Percentiles rank a stretch among this genome's conserved stretches.
Evolutionary conservation across 164 flowering plant species (phyloP).

Genomic region (Tetrastigma voinierianum): DNA sequence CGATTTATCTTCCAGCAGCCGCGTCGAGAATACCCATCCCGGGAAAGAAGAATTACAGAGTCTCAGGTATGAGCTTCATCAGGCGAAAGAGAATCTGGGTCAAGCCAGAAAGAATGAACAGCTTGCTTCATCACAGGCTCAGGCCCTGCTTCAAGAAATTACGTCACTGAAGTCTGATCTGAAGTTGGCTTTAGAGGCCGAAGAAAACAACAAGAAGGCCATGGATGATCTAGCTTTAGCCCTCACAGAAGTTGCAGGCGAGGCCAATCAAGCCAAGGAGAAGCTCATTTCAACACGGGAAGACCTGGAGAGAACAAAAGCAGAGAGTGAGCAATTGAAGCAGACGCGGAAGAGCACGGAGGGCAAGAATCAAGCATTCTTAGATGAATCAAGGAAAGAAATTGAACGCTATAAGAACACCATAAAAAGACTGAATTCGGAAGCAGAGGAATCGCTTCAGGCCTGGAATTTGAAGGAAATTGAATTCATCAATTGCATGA

Average conservation of each 20-base stretch:
- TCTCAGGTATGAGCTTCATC: slow-evolving; percentile 43
- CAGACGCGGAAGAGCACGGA: slow-evolving; percentile 26
- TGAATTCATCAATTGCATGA: slow-evolving; percentile 68
- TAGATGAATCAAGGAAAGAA: slow-evolving; percentile 57
- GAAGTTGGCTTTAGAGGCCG: slow-evolving; percentile 60
- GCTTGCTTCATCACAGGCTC: slow-evolving; percentile 22
- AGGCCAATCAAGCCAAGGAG: slow-evolving; percentile 50
- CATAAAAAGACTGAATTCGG: slow-evolving; percentile 55
- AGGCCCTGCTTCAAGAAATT: slow-evolving; percentile 32
- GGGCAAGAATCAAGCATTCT: slow-evolving; percentile 31
- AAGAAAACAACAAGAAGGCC: slow-evolving; percentile 68
- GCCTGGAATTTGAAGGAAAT: slow-evolving; percentile 78
- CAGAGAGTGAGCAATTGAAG: slow-evolving; percentile 41
- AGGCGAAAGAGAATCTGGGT: slow-evolving; percentile 22
- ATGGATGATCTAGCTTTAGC: slow-evolving; percentile 83
- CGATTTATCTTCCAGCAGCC: slow-evolving; percentile 10
- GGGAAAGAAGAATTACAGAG: slow-evolving; percentile 20
- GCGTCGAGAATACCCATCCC: slow-evolving; percentile 11
- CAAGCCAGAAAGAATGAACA: slow-evolving; percentile 31
- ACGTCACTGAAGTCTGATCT: slow-evolving; percentile 44
- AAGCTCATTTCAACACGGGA: slow-evolving; percentile 31
- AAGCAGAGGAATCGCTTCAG: slow-evolving; percentile 66
- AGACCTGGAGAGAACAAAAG: slow-evolving; percentile 36
- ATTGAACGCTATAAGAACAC: slow-evolving; percentile 41
- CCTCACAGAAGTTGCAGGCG: slow-evolving; percentile 65